These are phyloP conservation scores for Sisymbrium altissimum DNA, from an alignment of 345 rosid genomes.

Conservation along the genomic window DNA sequence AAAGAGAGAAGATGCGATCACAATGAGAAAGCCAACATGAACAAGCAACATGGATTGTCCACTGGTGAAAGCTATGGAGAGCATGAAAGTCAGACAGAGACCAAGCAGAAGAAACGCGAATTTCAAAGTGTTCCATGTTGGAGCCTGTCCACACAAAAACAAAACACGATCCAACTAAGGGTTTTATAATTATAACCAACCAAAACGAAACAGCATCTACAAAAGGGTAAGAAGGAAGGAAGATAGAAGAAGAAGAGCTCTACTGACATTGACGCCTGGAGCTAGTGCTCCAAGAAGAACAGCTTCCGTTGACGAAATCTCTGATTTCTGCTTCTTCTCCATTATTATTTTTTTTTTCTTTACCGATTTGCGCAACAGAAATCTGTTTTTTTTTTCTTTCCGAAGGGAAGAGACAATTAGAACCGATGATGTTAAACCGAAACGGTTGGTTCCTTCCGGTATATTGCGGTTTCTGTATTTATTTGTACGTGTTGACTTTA, in stretches of 20 bases:
- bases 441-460: conserved; percentile 15
- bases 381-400: neutral
- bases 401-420: neutral
- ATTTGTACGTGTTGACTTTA: neutral
- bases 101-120: conserved; percentile 73
- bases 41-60: conserved; percentile 62
- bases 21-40: conserved; percentile 70
- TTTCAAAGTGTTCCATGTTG: conserved; percentile 81
- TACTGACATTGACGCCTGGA: conserved; percentile 80
- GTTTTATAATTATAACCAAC: neutral
- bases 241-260: neutral
- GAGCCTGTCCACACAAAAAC: conserved; percentile 42
- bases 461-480: neutral
- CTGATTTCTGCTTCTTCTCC: conserved; percentile 33
- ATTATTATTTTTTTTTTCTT: neutral
- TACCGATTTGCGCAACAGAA: neutral
- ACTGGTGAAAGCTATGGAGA: conserved; percentile 76
- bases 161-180: conserved; percentile 9
- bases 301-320: conserved; percentile 60
- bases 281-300: conserved; percentile 82
- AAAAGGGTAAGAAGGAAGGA: neutral
- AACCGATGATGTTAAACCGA: neutral
- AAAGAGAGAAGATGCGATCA: conserved; percentile 70
- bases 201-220: neutral
- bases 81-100: conserved; percentile 63